phyloP scores from a whole-genome alignment of 129 eudicot genomes.

The Erigeron canadensis region DNA sequence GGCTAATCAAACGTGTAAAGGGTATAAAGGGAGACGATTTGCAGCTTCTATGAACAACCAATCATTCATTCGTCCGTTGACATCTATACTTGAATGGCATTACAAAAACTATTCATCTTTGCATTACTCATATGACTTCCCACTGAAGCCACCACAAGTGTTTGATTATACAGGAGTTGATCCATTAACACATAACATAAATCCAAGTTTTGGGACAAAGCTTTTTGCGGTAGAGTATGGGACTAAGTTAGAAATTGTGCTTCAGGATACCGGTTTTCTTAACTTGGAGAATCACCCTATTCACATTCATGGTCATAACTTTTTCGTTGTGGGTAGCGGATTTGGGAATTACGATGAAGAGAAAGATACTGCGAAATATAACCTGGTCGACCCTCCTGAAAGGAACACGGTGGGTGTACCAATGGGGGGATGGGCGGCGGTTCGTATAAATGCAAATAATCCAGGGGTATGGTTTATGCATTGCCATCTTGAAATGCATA shows the following conservation, averaged over 20 bases:
- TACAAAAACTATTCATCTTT: slow-evolving; percentile 36
- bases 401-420: slow-evolving; percentile 88
- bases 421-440: slow-evolving; percentile 80
- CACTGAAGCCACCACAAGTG: slow-evolving; percentile 53
- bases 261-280: slow-evolving; percentile 69
- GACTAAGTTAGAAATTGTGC: slow-evolving; percentile 61
- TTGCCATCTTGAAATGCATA: slow-evolving; percentile 84
- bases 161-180: slow-evolving; percentile 70
- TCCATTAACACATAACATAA: slow-evolving; percentile 57
- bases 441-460: slow-evolving; percentile 61
- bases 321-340: slow-evolving; percentile 70
- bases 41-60: slow-evolving; percentile 81
- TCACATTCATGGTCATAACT: slow-evolving; percentile 80
- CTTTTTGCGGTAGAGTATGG: slow-evolving; percentile 57
- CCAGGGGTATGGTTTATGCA: slow-evolving; percentile 92
- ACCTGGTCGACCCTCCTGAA: slow-evolving; percentile 80
- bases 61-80: slow-evolving; percentile 58
- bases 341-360: slow-evolving; percentile 54
- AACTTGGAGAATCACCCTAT: slow-evolving; percentile 80
- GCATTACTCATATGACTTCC: slow-evolving; percentile 33
- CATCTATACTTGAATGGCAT: slow-evolving; percentile 57
- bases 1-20: slow-evolving; percentile 54
- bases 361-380: slow-evolving; percentile 47
- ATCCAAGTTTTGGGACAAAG: slow-evolving; percentile 55
- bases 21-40: slow-evolving; percentile 40